A percentile compares a stretch with the other conserved stretches of the same genome.
Evolutionary conservation across 179 eudicot genomes (phyloP).

Genomic region (Gypsophila paniculata): DNA sequence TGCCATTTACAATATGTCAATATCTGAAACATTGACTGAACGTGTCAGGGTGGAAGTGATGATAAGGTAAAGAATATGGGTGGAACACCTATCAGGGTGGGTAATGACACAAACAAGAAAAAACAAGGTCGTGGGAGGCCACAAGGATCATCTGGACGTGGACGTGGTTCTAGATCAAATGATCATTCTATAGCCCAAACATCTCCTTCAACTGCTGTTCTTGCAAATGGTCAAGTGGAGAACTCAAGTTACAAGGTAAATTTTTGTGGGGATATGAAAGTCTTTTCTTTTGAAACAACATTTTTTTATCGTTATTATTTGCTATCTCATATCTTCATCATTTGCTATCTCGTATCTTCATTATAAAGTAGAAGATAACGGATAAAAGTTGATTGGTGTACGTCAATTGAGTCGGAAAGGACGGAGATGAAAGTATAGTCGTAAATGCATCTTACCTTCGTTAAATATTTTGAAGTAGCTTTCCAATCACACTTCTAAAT

Average conservation of each 20-base stretch:
- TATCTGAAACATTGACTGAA: not conserved
- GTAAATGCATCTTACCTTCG: constrained; percentile 8
- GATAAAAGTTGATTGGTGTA: constrained; percentile 6
- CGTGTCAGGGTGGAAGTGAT: constrained; percentile 50
- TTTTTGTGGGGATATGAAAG: not conserved
- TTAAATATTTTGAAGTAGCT: not conserved
- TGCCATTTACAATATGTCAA: not conserved
- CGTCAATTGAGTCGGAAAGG: not conserved
- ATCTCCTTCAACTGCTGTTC: constrained; percentile 32
- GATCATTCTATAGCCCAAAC: constrained; percentile 53
- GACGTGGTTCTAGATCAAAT: constrained; percentile 61
- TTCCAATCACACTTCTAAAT: not conserved
- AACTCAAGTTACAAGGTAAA: constrained; percentile 53
- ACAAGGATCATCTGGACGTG: constrained; percentile 54
- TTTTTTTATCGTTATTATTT: not conserved
- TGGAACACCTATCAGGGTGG: constrained; percentile 38
- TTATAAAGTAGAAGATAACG: not conserved
- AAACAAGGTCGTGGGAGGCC: constrained; percentile 86
- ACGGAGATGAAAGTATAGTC: not conserved
- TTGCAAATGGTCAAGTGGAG: constrained; percentile 63
- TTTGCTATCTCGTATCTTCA: not conserved
- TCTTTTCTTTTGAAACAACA: not conserved
- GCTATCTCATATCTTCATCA: not conserved
- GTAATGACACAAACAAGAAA: constrained; percentile 48
- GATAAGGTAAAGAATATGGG: constrained; percentile 44